A percentile compares a stretch with the other conserved stretches of the same genome.
Conservation (phyloP, 768 basidiomycete genomes). For the Suillus ampliporus region DNA sequence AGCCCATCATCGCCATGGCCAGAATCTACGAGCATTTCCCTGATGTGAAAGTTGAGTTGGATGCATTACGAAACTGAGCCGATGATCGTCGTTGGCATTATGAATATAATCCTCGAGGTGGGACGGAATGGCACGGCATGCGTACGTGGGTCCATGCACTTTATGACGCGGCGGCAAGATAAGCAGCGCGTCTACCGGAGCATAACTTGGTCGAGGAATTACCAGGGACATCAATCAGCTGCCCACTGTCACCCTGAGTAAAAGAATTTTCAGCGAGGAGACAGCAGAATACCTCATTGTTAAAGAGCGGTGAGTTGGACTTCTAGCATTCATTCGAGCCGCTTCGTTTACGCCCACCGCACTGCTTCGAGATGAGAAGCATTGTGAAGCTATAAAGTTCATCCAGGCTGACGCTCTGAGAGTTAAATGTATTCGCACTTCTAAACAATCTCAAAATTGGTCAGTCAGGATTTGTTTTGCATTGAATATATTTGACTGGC, state of each 20-base stretch:
- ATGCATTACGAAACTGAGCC: conserved; percentile 50
- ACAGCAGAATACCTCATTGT: conserved; percentile 57
- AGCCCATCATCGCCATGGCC: conserved; percentile 46
- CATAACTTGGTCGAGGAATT: conserved; percentile 49
- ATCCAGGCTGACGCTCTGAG: conserved; percentile 34
- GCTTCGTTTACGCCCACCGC: too few relatives aligned
- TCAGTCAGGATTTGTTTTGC: not conserved
- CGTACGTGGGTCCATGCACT: conserved; percentile 57
- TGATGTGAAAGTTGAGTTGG: conserved; percentile 48
- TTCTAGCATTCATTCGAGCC: not conserved
- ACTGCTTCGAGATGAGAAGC: conserved; percentile 46
- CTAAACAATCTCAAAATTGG: too few relatives aligned
- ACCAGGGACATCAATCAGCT: conserved; percentile 54
- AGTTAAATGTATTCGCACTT: not conserved
- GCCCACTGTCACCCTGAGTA: conserved; percentile 52
- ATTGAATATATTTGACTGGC: not conserved
- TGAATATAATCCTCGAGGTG: conserved; percentile 59
- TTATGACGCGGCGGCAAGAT: conserved; percentile 43
- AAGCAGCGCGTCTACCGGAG: conserved; percentile 18
- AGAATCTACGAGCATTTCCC: conserved; percentile 57
- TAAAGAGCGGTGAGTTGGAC: conserved; percentile 51
- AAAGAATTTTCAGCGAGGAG: conserved; percentile 57
- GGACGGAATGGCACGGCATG: conserved; percentile 59
- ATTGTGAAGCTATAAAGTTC: conserved; percentile 57
- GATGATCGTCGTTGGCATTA: conserved; percentile 56